Evolutionary conservation across 345 rosid genomes (phyloP).

Genomic region (Trapa bicornis): DNA sequence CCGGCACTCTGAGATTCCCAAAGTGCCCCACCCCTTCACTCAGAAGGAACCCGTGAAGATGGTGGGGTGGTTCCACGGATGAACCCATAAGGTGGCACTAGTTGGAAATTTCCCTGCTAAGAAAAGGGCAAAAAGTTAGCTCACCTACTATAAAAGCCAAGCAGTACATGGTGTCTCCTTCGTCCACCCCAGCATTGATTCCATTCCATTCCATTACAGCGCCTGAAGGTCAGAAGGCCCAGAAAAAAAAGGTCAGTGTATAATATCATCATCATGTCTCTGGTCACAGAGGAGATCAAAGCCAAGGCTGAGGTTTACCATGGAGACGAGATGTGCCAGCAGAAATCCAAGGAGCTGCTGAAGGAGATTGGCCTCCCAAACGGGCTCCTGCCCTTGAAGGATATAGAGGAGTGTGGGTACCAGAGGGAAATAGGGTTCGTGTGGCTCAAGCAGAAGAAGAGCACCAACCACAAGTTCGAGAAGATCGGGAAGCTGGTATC

Average conservation of each 20-base stretch:
- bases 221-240: neutral
- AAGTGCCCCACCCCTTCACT: neutral
- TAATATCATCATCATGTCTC: neutral
- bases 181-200: neutral
- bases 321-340: slow-evolving; percentile 4
- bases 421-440: slow-evolving; percentile 33
- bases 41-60: neutral
- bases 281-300: slow-evolving; percentile 1
- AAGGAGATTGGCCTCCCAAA: slow-evolving; percentile 39
- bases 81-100: neutral
- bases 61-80: neutral
- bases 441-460: slow-evolving; percentile 49
- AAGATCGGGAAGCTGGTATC: slow-evolving; percentile 40
- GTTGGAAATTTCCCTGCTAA: neutral
- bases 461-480: slow-evolving; percentile 35
- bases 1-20: neutral
- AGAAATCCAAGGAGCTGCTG: slow-evolving; percentile 15
- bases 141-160: neutral
- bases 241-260: too few relatives aligned
- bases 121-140: neutral
- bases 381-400: slow-evolving; percentile 44
- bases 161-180: neutral
- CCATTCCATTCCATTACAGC: neutral
- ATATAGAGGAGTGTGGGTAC: slow-evolving; percentile 43
- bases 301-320: slow-evolving; percentile 5